phyloP scores from a whole-genome alignment of 257 asterid species.

The Verbascum thapsus region DNA sequence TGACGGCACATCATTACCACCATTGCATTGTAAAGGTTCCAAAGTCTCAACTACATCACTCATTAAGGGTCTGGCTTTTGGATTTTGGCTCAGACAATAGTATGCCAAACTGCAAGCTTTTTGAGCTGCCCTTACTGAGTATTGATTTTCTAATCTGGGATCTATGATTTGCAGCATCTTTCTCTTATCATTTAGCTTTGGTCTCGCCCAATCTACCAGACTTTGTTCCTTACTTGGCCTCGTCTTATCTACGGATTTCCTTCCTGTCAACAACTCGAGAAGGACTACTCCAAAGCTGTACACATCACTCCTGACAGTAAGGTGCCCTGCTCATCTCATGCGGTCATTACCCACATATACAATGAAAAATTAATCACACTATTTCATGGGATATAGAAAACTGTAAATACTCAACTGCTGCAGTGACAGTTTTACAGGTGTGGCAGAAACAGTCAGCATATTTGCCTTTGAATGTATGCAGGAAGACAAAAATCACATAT shows the following conservation, averaged over 20 bases:
- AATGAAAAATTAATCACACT: constrained; percentile 8
- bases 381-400: constrained; percentile 1
- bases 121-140: constrained; percentile 94
- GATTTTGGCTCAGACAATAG: constrained; percentile 98
- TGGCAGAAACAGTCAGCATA: not conserved
- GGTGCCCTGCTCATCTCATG: constrained; percentile 75
- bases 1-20: constrained; percentile 56
- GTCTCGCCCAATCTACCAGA: constrained; percentile 98
- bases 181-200: constrained; percentile 90
- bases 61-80: constrained; percentile 97
- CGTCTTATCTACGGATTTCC: constrained; percentile 97
- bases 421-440: not conserved
- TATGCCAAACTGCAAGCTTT: constrained; percentile 99
- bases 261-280: constrained; percentile 93
- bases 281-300: constrained; percentile 99
- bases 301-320: constrained; percentile 97
- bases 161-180: constrained; percentile 96
- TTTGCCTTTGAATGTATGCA: not conserved
- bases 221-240: constrained; percentile 98
- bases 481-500: no score
- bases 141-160: constrained; percentile 86
- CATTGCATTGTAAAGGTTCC: constrained; percentile 82
- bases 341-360: constrained; percentile 21
- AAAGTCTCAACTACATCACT: constrained; percentile 96
- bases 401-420: not conserved